Evolutionary conservation across 2,329 filamentous ascomycete species (phyloP), one percentile per base, ranked within the genome.

Genomic region (Botryotinia globosa): DNA sequence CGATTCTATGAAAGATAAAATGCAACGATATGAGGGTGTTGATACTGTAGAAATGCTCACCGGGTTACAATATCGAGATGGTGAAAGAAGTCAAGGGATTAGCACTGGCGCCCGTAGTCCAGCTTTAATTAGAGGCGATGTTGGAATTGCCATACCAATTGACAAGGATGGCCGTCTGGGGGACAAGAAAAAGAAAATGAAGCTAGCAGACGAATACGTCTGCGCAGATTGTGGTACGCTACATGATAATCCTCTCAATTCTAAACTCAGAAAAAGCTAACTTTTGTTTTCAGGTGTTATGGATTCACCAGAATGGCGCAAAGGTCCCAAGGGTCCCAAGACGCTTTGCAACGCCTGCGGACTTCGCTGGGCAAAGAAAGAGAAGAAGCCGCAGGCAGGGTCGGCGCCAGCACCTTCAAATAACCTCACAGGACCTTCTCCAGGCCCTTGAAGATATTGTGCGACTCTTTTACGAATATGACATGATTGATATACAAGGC

Each of bases 301-400:
- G 58, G 94, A 98, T 80, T 97, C 93, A 25, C 95, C 95, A 0
- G 95, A 98, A 84, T 98, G 95, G 95, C 88, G 95, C 75, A 98
- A 97, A 82, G 95, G 95, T 0, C 95, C 95, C 0, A 93, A 89
- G 75, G 95, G 95, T 3, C 94, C 94, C 1, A 98, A 98, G 82
- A 98, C 95, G 14, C 84, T 98, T 20, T 98, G 95, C 83, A 98
- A 98, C 83, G 95, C 95, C 12, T 98, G 95, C 80, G 95, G 95
- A 54, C 83, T 92, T 44, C 85, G 90, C 69, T 92, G 90, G 90
- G 89, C 90, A 25, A 90, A 92, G 88, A 94, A 93, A 80, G 93
- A 96, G 80, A 96, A 96, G 85, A 95, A 94, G 78, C 85, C 76
- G 66, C 66, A 62, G 14, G 51, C 51, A 8, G 51, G 51, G 14